Evolutionary conservation across 164 flowering plant species (phyloP), one percentile per base, ranked within the genome.

Genomic region (Tetrastigma voinierianum): DNA sequence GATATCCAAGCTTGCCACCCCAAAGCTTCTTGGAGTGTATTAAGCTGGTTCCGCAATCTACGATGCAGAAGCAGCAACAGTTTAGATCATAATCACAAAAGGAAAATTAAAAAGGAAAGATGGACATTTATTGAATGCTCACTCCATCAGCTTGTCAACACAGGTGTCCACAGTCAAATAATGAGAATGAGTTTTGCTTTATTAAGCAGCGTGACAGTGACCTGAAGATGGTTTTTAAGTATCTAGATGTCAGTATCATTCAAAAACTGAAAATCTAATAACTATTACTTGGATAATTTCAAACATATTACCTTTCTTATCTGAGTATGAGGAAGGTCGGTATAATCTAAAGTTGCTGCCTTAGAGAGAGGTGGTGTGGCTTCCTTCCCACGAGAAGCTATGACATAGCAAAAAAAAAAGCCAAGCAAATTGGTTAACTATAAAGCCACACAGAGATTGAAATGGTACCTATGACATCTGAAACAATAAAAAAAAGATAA

Each of bases 131-230:
- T 32, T 32, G 40, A 4, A 65, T 51, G 83, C 92, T 80, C 72
- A 93, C 98, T 78, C 89, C 91, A 92, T 86, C 20, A 93, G 93
- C 66, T 90, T 87, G 86, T 93, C 96, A 57, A 90, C 93, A 70
- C 92, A 82, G 25, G 92, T 76, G 74, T 93, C 98, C 23, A 93
- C 96, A 52, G 96, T 87, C 46, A 95, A 75, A 74, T 95, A 95
- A 69, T 95, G 92, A 71, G 92, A 98, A 21, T 97, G 99, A 77
- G 92, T 95, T 89, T 79, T 95, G 98, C 76, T 95, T 95, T 51
- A 98, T 92, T 40, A 84, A 93, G 62, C 67, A 92, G 45, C 97
- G 88, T 65, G 96, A 86, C 98, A 51, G 90, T 92, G 69, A 92
- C 67, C 99, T 95, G 90, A 32, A 32, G 40, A 25, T 4, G 40